Base-by-base conservation (phyloP, 2,329 filamentous ascomycete genomes). In the Aspergillus sergii region DNA sequence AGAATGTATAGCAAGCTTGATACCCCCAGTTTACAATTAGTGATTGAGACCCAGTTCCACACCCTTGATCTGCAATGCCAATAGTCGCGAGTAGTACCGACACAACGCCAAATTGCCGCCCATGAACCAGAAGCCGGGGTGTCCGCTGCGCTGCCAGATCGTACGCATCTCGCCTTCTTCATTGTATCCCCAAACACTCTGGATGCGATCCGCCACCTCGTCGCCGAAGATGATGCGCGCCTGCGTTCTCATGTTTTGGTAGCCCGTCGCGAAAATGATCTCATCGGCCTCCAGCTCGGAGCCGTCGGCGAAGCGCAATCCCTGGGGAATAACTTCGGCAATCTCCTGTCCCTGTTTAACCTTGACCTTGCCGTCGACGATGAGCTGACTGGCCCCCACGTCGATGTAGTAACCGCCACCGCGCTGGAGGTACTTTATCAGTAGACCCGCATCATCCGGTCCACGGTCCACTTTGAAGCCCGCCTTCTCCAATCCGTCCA, bases 351-450 rank as follows among this genome's bases (percentile, higher is more conserved):
- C 87, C 58, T 88, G 85, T 72, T 88, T 89, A 41, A 91, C 80
- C 69, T 86, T 86, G 73, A 91, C 85, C 72, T 86, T 87, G 0
- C 88, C 88, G 14, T 89, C 85, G 2, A 81, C 80, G 62, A 91
- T 89, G 28, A 91, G 80, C 69, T 85, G 76, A 0, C 85, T 86
- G 0, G 84, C 86, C 0, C 89, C 89, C 1, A 90, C 88, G 64
- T 91, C 87, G 65, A 91, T 89, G 75, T 91, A 91, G 71, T 91
- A 91, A 0, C 89, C 89, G 0, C 89, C 89, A 1, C 88, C 88
- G 2, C 86, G 83, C 67, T 88, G 86, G 65, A 89, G 82, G 70
- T 90, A 91, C 73, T 90, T 89, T 58, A 85, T 75, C 61, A 86
- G 81, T 1, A 90, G 78, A 0, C 89, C 88, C 0, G 83, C 79